Base-by-base conservation (phyloP, 2,329 filamentous ascomycete species). In the Herpotrichia juniperi region DNA sequence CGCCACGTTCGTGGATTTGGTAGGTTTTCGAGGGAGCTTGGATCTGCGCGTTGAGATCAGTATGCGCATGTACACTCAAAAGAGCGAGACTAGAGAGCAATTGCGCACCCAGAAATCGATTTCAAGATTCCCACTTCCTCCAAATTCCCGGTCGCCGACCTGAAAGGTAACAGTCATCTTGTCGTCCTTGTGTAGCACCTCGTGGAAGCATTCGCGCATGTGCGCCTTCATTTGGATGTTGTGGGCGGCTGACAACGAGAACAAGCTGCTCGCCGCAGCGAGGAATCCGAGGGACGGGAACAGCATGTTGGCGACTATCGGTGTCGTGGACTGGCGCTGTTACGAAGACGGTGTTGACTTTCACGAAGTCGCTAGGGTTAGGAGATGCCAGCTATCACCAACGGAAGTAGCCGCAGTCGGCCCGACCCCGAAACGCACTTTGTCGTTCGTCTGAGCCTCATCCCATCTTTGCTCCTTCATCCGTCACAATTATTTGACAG, bases 161-260 rank as follows among this genome's bases (percentile, higher is more conserved):
- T 97, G 94, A 83, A 96, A 99, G 25, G 93, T 96, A 54, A 99
- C 93, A 8, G 92, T 97, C 94, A 99, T 99, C 77, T 89, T 90
- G 81, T 99, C 94, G 76, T 96, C 94, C 74, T 84, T 86, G 81
- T 96, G 93, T 54, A 99, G 86, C 66, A 82, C 78, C 80, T 99
- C 94, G 81, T 96, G 90, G 83, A 97, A 99, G 82, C 94, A 99
- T 81, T 99, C 94, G 78, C 92, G 86, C 71, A 91, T 90, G 78
- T 99, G 92, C 65, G 93, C 89, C 58, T 88, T 88, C 69, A 99
- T 87, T 75, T 94, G 91, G 77, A 99, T 97, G 81, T 96, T 97
- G 85, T 99, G 94, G 66, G 91, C 91, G 61, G 85, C 75, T 56
- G 84, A 82, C 61, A 87, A 82, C 65, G 85, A 83, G 66, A 87